Base-by-base conservation (phyloP, 176 grass and related monocot genomes). In the Oryza punctata region DNA sequence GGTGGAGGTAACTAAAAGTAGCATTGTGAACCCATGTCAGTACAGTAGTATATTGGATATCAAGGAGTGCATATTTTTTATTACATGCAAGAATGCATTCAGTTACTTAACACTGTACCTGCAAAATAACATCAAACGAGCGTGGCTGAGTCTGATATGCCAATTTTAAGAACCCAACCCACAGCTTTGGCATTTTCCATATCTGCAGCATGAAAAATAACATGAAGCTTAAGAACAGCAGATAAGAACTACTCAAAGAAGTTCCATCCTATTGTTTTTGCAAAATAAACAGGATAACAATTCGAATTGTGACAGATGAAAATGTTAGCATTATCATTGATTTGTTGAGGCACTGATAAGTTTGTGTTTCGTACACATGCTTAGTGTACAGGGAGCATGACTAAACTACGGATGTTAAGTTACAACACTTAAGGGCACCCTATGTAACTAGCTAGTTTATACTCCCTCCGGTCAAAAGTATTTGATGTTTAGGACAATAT, bases 181-280 rank as follows among this genome's bases (percentile, higher is more conserved):
- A 99, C 24, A 99, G 89, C 78, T 99, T 96, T 46, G 93, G 93
- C 93, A 92, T 92, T 90, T 85, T 96, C 97, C 97, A 99, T 88
- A 99, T 94, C 97, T 99, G 85, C 78, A 75, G 73, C 43, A 92
- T 78, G 41, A 69, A 10, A 52, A 63, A 50, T 10, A 73, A 84
- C 77, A 19, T 16, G 12, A 81, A 46, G 30, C 25, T 86, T 75
- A 63, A 45, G 9, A 79, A 68, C 23, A 35, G 10, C 13, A 61
- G 50, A 79, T 50, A 75, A 57, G 19, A 75, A 11, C 4, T 35
- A 78, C 15, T 60, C 16, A 67, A 47, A 18, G 32, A 79, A 37
- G 12, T 24, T 70, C 61, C 46, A 65, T 80, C 49, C 59, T 52
- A 40, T 35, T 69, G 70, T 75, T 78, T 70, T 69, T 16, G 13